Evolutionary conservation across 2,329 filamentous ascomycete species (phyloP).

Genomic region (Calycina herbarum): DNA sequence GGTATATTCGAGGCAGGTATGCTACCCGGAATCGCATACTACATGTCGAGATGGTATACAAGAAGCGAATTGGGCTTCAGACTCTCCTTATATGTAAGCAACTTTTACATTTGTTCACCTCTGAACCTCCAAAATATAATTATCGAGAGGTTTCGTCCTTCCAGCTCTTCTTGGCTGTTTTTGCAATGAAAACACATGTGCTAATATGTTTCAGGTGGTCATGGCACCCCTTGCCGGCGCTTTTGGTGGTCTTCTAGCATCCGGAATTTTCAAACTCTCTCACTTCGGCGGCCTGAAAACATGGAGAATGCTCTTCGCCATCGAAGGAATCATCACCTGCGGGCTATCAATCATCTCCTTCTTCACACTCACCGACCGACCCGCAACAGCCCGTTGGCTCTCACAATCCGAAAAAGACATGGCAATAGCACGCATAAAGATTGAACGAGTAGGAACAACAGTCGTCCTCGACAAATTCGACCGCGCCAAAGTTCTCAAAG

Average conservation of each 20-base stretch:
- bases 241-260: conserved; percentile 67
- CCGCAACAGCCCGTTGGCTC: conserved; percentile 67
- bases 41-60: conserved; percentile 71
- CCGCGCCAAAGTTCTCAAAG: conserved; percentile 56
- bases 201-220: conserved; percentile 45
- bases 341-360: conserved; percentile 60
- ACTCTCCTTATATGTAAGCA: conserved; percentile 57
- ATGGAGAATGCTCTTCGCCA: conserved; percentile 72
- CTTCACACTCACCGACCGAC: conserved; percentile 66
- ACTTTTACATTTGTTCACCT: too few relatives aligned
- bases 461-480: conserved; percentile 65
- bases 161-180: neutral
- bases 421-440: conserved; percentile 66
- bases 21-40: conserved; percentile 69
- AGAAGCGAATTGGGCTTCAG: conserved; percentile 67
- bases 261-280: conserved; percentile 61
- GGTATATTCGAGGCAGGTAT: conserved; percentile 68
- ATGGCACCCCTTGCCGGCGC: conserved; percentile 70
- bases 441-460: conserved; percentile 62
- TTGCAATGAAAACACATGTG: neutral
- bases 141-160: neutral
- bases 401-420: conserved; percentile 64
- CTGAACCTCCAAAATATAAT: too few relatives aligned
- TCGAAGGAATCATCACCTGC: conserved; percentile 67
- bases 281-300: conserved; percentile 49